Percentiles rank a stretch among this genome's conserved stretches.
Conservation (phyloP, 1,284 basidiomycete species). For the Ceratobasidium sp. region DNA sequence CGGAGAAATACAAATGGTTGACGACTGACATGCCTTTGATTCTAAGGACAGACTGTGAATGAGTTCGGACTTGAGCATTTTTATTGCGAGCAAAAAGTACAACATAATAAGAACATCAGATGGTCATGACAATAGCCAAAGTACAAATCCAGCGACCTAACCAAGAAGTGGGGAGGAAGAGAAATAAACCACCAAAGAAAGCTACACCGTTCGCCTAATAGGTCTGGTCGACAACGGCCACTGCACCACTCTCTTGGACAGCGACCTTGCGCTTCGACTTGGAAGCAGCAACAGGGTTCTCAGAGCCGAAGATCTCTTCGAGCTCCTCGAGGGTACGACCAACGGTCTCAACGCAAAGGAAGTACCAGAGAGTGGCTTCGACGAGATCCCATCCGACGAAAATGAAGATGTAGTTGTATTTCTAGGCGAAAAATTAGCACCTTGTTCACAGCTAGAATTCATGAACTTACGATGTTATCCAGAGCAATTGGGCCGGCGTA, state of each 20-base stretch:
- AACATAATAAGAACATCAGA: constrained; percentile 21
- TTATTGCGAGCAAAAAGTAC: neutral
- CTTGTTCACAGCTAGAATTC: constrained; percentile 1
- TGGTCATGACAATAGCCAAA: neutral
- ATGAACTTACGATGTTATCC: constrained; percentile 47
- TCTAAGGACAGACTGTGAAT: no score
- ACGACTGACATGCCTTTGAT: no score
- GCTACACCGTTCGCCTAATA: neutral
- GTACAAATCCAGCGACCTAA: neutral
- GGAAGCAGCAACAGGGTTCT: constrained; percentile 50
- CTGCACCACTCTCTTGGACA: constrained; percentile 38
- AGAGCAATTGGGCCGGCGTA: constrained; percentile 50
- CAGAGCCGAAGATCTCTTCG: constrained; percentile 50
- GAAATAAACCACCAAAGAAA: neutral
- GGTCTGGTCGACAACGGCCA: constrained; percentile 41
- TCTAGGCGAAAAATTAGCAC: neutral
- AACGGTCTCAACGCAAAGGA: constrained; percentile 50
- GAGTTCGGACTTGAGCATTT: neutral
- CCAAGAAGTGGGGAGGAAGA: constrained; percentile 23
- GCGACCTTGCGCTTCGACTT: constrained; percentile 45
- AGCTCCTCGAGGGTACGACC: constrained; percentile 50
- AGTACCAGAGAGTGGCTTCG: constrained; percentile 49
- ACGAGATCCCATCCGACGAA: constrained; percentile 50
- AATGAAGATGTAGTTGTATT: constrained; percentile 44
- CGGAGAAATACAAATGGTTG: no score